Base-by-base conservation (phyloP, 805 yeast genomes). In the Lachancea nothofagi region DNA sequence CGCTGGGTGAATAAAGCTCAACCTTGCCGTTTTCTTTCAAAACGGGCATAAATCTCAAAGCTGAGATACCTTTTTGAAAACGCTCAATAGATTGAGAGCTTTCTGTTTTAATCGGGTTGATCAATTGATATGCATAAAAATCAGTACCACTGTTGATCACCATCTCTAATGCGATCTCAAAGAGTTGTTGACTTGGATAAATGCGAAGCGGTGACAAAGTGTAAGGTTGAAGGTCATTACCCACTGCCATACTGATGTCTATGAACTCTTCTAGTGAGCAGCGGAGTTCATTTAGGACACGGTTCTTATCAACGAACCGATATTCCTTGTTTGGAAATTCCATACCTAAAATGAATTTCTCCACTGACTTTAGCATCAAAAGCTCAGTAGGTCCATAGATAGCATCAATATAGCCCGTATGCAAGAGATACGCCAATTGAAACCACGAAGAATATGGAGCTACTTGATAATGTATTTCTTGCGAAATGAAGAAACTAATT, bases 321-420 rank as follows among this genome's bases (percentile, higher is more conserved):
- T 87, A 83, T 45, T 76, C 83, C 47, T 73, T 74, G 25, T 71
- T 67, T 39, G 71, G 76, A 45, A 78, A 72, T 44, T 84, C 94
- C 70, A 88, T 72, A 14, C 82, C 75, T 36, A 80, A 61, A 41
- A 90, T 80, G 43, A 88, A 77, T 48, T 76, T 81, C 42, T 85
- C 93, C 20, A 83, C 71, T 18, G 74, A 72, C 4, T 62, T 64
- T 33, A 76, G 59, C 56, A 90, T 65, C 31, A 89, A 64, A 27
- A 79, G 70, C 51, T 93, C 97, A 1, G 88, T 80, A 6, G 96
- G 80, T 1, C 95, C 96, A 61, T 78, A 84, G 26, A 89, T 77
- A 4, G 83, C 78, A 58, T 89, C 88, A 36, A 90, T 74, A 33
- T 69, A 63, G 0, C 67, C 69, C 35, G 67, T 67, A 32, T 72